These are phyloP conservation scores for Globisporangium apiculatum DNA, from an alignment of 352 stramenopile species.

Conservation along the genomic window DNA sequence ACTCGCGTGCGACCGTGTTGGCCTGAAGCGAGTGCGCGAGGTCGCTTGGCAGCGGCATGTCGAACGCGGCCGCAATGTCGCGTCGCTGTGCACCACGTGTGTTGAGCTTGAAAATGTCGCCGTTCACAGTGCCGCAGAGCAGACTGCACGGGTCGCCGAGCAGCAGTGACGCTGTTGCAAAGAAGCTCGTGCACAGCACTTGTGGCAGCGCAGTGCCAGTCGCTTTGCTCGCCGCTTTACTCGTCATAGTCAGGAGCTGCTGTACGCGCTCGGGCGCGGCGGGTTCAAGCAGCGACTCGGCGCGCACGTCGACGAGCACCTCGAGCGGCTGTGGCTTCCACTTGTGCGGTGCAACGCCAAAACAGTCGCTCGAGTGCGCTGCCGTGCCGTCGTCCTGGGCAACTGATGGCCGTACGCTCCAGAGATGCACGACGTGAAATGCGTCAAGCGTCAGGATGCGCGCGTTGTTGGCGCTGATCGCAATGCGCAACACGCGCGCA, in stretches of 20 bases:
- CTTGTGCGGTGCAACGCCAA: conserved; percentile 22
- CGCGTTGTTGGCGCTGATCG: conserved; percentile 11
- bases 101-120: conserved; percentile 33
- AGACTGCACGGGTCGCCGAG: conserved; percentile 14
- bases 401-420: conserved; percentile 12
- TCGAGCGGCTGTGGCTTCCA: conserved; percentile 25
- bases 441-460: conserved; percentile 20
- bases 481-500: conserved; percentile 21
- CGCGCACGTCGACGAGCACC: conserved; percentile 17
- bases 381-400: neutral
- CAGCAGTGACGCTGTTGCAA: conserved; percentile 15
- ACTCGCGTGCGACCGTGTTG: conserved; percentile 20
- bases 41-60: conserved; percentile 13
- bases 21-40: conserved; percentile 5
- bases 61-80: conserved; percentile 24
- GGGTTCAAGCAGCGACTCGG: conserved; percentile 16
- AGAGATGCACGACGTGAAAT: conserved; percentile 20
- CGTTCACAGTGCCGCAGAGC: conserved; percentile 21
- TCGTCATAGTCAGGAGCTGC: conserved; percentile 5
- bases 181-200: conserved; percentile 16
- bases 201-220: neutral
- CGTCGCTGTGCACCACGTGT: neutral
- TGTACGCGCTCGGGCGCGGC: conserved; percentile 15
- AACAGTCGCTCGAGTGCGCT: conserved; percentile 30
- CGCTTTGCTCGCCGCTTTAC: neutral